Conservation (phyloP, 805 yeast genomes). For the Naumovozyma dairenensis region DNA sequence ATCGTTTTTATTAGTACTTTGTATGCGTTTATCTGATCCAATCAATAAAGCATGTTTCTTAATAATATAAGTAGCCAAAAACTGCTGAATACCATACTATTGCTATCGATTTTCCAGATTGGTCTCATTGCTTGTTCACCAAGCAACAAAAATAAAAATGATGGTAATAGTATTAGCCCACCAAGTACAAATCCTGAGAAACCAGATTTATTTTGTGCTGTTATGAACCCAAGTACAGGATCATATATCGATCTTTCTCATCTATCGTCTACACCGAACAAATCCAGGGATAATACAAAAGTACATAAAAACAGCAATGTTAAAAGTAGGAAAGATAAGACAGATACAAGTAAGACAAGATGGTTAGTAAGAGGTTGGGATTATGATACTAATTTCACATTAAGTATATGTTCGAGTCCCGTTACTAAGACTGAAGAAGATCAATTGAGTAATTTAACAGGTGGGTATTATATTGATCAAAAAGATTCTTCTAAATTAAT, state of each 20-base stretch:
- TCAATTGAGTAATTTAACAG: conserved; percentile 28
- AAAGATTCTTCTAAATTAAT: conserved; percentile 10
- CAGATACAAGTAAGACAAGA: conserved; percentile 14
- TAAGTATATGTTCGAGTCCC: conserved; percentile 62
- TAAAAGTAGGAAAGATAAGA: background rate
- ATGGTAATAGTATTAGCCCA: too few species aligned
- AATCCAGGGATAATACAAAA: conserved; percentile 3
- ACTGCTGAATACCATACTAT: too few species aligned
- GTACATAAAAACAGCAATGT: conserved; percentile 2
- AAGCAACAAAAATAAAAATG: background rate
- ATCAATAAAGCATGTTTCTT: too few species aligned
- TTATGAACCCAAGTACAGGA: conserved; percentile 24
- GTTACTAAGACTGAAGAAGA: conserved; percentile 21
- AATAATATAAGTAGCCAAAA: too few species aligned
- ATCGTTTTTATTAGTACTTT: too few species aligned
- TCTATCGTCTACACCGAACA: conserved; percentile 24
- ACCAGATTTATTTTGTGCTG: conserved; percentile 23
- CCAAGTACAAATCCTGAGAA: background rate
- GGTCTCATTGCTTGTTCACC: too few species aligned
- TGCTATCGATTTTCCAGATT: too few species aligned
- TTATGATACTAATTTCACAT: conserved; percentile 59
- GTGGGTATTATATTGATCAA: conserved; percentile 47
- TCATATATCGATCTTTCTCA: conserved; percentile 26
- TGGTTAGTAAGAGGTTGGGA: conserved; percentile 70
- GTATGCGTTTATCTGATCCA: too few species aligned